Base-by-base conservation (phyloP, 2,329 filamentous ascomycete species). In the Elsinoe australis region DNA sequence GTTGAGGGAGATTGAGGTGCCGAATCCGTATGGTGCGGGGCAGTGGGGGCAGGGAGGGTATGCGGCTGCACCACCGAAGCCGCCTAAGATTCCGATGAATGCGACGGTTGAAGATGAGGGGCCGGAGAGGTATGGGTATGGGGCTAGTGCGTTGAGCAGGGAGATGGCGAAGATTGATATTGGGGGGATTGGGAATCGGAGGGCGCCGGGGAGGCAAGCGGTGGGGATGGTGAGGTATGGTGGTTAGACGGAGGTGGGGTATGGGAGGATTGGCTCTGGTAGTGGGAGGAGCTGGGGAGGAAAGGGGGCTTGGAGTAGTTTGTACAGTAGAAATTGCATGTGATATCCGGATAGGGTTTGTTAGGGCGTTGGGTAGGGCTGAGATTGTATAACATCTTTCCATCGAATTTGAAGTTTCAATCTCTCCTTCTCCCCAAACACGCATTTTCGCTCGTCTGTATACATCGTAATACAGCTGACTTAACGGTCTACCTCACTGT, bases 21-120 rank as follows among this genome's bases (percentile, higher is more conserved):
- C 70, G 1, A 72, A 70, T 53, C 77, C 78, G 1, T 55, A 75
- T 70, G 12, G 75, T 2, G 42, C 52, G 14, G 56, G 55, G 69
- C 14, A 65, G 71, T 28, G 12, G 34, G 29, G 31, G 19, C 19
- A 24, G 26, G 1, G 67, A 74, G 4, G 64, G n/a, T n/a, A n/a
- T n/a, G n/a, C n/a, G 70, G 17, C 59, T 68, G 35, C 21, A 10
- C 82, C 83, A 9, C 78, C 80, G 0, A 74, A 85, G 41, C 83
- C 83, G 3, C 80, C 81, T n/a, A 87, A 87, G 65, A 69, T 86
- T 6, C 81, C 82, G 1, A 63, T 83, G 21, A 22, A 51, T 19
- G 42, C 39, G 17, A 60, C 64, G 57, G 55, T 74, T 71, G 65
- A 63, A 4, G 65, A 66, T 26, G 58, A 42, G 31, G 41, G 3